Evolutionary conservation across 2,329 filamentous ascomycete species (phyloP).

Genomic region (Leptodontidium sp.): DNA sequence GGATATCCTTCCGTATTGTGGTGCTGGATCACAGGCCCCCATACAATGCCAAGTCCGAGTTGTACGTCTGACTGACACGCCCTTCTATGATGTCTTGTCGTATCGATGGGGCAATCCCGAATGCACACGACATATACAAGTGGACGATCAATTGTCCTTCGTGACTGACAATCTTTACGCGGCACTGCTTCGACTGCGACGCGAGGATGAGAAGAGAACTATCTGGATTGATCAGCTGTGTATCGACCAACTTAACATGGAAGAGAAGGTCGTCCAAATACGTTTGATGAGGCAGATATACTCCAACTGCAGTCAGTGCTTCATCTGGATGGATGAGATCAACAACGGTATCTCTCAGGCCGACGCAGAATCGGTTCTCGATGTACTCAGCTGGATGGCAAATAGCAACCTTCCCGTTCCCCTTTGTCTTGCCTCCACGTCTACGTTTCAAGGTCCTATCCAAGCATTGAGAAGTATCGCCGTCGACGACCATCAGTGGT

Average conservation of each 20-base stretch:
- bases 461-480: not conserved
- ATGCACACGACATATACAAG: not conserved
- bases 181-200: not conserved
- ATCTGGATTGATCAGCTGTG: slow-evolving; percentile 7
- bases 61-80: not conserved
- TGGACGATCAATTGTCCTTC: not conserved
- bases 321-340: slow-evolving; percentile 10
- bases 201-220: not conserved
- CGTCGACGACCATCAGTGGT: not conserved
- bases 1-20: not conserved
- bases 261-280: not conserved
- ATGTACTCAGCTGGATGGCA: not conserved
- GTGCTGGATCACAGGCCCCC: not conserved
- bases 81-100: not conserved
- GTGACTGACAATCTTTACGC: slow-evolving; percentile 8
- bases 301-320: not conserved
- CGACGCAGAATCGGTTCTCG: not conserved
- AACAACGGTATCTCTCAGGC: not conserved
- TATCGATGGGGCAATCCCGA: slow-evolving; percentile 4
- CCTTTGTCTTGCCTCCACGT: not conserved
- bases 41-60: not conserved
- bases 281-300: slow-evolving; percentile 6
- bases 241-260: slow-evolving; percentile 3
- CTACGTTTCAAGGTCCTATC: not conserved
- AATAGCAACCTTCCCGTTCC: not conserved